Conservation (phyloP, 1,284 basidiomycete species). For the Ustilago sp. region DNA sequence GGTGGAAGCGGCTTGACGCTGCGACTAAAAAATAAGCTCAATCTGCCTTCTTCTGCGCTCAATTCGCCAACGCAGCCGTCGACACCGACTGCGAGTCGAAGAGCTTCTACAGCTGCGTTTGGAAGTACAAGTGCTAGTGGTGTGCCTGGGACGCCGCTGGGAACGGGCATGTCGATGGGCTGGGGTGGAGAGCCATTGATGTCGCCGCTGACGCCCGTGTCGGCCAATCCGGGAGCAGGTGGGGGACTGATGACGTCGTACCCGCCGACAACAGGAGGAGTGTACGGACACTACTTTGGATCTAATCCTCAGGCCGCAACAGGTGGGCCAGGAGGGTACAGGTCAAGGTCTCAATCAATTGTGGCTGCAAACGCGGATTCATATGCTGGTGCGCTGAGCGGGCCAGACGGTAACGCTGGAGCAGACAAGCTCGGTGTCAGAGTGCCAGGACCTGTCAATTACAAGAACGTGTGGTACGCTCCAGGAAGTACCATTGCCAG, state of each 20-base stretch:
- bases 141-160: slow-evolving; percentile 17
- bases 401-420: slow-evolving; percentile 2
- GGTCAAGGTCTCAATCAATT: slow-evolving; percentile 34
- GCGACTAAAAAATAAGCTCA: slow-evolving; percentile 42
- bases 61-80: slow-evolving; percentile 29
- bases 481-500: slow-evolving; percentile 45
- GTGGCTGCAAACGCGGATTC: slow-evolving; percentile 15
- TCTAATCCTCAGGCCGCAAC: slow-evolving; percentile 9
- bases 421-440: slow-evolving; percentile 30
- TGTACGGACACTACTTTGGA: slow-evolving; percentile 44
- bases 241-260: slow-evolving; percentile 27
- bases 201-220: slow-evolving; percentile 40
- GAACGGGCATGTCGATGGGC: slow-evolving; percentile 35
- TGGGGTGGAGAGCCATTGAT: slow-evolving; percentile 44
- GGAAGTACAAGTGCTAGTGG: slow-evolving; percentile 5
- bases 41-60: slow-evolving; percentile 20
- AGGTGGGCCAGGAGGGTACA: slow-evolving; percentile 19
- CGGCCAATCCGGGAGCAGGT: slow-evolving; percentile 3
- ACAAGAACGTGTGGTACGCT: slow-evolving; percentile 59
- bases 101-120: slow-evolving; percentile 12
- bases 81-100: slow-evolving; percentile 24
- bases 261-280: slow-evolving; percentile 36
- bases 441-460: slow-evolving; percentile 52
- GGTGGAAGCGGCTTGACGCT: slow-evolving; percentile 32
- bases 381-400: slow-evolving; percentile 4